Evolutionary conservation across 192 early-diverging fungal genomes (phyloP).

Genomic region (Umbelopsis isabellina): DNA sequence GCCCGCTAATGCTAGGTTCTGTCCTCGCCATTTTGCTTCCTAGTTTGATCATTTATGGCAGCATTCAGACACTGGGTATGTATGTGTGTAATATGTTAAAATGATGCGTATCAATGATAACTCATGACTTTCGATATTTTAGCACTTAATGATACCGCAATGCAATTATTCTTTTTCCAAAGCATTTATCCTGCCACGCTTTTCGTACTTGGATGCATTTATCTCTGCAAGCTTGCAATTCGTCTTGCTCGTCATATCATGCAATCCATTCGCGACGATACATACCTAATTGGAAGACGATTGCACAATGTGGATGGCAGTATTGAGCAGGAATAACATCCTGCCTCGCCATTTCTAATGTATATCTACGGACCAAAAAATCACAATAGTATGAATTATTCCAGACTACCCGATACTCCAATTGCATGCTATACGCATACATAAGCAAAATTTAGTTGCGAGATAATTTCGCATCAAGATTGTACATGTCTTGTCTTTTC

Average conservation of each 20-base stretch:
- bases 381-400: no score
- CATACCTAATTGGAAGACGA: constrained; percentile 79
- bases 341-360: background rate
- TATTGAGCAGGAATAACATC: background rate
- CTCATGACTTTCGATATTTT: background rate
- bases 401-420: no score
- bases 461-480: background rate
- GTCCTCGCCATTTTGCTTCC: constrained; percentile 13
- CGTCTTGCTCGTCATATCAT: constrained; percentile 58
- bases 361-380: no score
- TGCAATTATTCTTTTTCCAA: constrained; percentile 29
- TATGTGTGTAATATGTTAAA: background rate
- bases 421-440: background rate
- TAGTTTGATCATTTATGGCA: constrained; percentile 9
- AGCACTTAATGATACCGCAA: constrained; percentile 23
- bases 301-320: constrained; percentile 72
- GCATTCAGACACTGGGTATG: constrained; percentile 21
- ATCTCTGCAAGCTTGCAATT: background rate
- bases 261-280: constrained; percentile 74
- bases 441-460: background rate
- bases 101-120: no score
- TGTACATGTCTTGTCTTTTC: background rate
- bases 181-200: constrained; percentile 25
- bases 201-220: constrained; percentile 7
- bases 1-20: constrained; percentile 14